These are phyloP conservation scores for Pichia membranifaciens DNA, from an alignment of 805 yeast species.

Conservation along the genomic window DNA sequence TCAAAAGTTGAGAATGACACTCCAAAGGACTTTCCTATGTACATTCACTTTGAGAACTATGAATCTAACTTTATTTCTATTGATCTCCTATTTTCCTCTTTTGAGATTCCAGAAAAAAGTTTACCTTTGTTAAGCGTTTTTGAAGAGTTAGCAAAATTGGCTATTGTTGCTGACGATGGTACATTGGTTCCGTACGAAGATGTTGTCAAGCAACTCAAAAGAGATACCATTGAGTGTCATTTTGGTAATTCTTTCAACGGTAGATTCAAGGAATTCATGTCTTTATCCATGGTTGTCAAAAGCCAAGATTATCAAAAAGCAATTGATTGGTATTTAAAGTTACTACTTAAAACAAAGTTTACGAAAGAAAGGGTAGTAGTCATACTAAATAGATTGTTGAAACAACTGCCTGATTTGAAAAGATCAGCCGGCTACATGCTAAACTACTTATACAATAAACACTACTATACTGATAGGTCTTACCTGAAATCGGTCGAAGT, in stretches of 20 bases:
- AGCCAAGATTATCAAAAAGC: slow-evolving; percentile 58
- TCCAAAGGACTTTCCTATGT: slow-evolving; percentile 54
- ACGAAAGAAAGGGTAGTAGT: slow-evolving; percentile 68
- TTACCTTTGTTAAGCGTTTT: slow-evolving; percentile 63
- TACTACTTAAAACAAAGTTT: slow-evolving; percentile 60
- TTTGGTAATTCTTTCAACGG: slow-evolving; percentile 54
- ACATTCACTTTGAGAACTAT: slow-evolving; percentile 72
- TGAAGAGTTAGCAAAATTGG: slow-evolving; percentile 64
- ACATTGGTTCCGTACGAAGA: slow-evolving; percentile 57
- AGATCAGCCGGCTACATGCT: slow-evolving; percentile 62
- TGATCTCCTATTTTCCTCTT: slow-evolving; percentile 54
- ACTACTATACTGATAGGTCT: slow-evolving; percentile 51
- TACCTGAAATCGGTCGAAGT: slow-evolving; percentile 61
- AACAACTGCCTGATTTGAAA: slow-evolving; percentile 55
- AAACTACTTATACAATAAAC: slow-evolving; percentile 45
- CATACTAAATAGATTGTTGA: slow-evolving; percentile 54
- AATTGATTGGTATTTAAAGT: slow-evolving; percentile 68
- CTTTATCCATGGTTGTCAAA: slow-evolving; percentile 56
- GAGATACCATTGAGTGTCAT: slow-evolving; percentile 60
- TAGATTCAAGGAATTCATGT: slow-evolving; percentile 60
- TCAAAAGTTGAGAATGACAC: slow-evolving; percentile 22
- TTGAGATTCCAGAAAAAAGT: slow-evolving; percentile 42
- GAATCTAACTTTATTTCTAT: slow-evolving; percentile 75
- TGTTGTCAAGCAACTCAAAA: slow-evolving; percentile 67
- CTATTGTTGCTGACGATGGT: slow-evolving; percentile 61